Evolutionary conservation across 2,329 filamentous ascomycete species (phyloP).

Genomic region (Pyrenophora teres): DNA sequence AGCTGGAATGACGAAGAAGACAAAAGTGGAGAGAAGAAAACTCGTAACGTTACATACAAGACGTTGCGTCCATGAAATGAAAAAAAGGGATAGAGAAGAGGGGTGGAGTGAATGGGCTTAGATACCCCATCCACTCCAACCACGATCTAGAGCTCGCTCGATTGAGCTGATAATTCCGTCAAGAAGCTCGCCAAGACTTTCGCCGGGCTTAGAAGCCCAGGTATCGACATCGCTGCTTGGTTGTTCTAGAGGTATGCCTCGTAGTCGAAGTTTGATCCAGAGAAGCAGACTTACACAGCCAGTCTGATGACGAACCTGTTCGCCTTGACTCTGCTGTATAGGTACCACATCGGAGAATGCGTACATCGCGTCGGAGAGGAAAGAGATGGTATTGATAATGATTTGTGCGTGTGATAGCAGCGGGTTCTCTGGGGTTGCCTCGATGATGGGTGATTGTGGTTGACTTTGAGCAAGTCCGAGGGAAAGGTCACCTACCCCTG

Average conservation of each 20-base stretch:
- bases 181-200: slow-evolving; percentile 37
- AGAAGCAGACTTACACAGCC: slow-evolving; percentile 38
- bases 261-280: slow-evolving; percentile 41
- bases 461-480: slow-evolving; percentile 1
- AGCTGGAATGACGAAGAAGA: neutral
- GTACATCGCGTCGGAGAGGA: slow-evolving; percentile 29
- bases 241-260: slow-evolving; percentile 23
- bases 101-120: slow-evolving; percentile 9
- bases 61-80: neutral
- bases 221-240: slow-evolving; percentile 16
- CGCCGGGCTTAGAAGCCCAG: slow-evolving; percentile 19
- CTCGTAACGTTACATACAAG: too few relatives aligned
- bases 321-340: slow-evolving; percentile 21
- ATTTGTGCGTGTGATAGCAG: slow-evolving; percentile 21
- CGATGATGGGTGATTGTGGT: slow-evolving; percentile 20
- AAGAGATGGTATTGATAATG: slow-evolving; percentile 30
- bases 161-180: slow-evolving; percentile 34
- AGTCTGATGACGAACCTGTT: slow-evolving; percentile 31
- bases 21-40: neutral
- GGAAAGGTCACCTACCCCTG: neutral
- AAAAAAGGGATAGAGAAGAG: neutral
- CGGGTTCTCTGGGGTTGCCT: slow-evolving; percentile 12
- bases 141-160: slow-evolving; percentile 35
- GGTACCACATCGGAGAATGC: slow-evolving; percentile 21
- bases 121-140: slow-evolving; percentile 40